Evolutionary conservation across 2,329 filamentous ascomycete genomes (phyloP), one percentile per base, ranked within the genome.

Genomic region (Helicocarpus griseus): DNA sequence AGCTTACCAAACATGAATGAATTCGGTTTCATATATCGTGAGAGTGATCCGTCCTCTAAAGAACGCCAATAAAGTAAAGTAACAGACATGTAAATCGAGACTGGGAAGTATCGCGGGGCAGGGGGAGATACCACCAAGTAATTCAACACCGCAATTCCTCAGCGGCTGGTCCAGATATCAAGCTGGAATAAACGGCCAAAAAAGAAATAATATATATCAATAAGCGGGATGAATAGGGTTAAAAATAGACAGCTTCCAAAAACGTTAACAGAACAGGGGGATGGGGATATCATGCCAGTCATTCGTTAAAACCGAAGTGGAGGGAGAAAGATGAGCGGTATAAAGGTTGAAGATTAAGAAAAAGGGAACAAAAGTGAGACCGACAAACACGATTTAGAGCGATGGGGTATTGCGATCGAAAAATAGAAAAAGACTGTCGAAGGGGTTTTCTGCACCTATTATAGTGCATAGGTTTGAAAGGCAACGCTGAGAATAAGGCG

Each of bases 51-150:
- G 14, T 48, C 53, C 50, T 56, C 51, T 53, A 56, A 51, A 54
- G 52, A 57, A 56, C 56, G 51, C 56, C 50, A 41, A 50, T n/a
- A 40, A 39, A 33, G 31, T 11, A 35, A 21, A 33, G 48, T 21
- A 44, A 21, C 24, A 39, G 31, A 40, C 35, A 53, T 52, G 26
- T 40, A 50, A 52, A 44, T 50, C 31, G 28, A 29, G 21, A 35
- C 28, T 52, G 35, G 24, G 38, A 56, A 49, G 53, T 11, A 43
- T 41, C 41, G 51, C 24, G 35, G 51, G n/a, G n/a, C n/a, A n/a
- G n/a, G n/a, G n/a, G n/a, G n/a, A n/a, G n/a, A n/a, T n/a, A n/a
- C n/a, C 13, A 45, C n/a, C 28, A 11, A 6, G 24, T 29, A 21
- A n/a, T 19, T 6, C 8, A 19, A 19, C 9, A 14, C 24, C 14